These are phyloP conservation scores for Penicillium vulpinum DNA, from an alignment of 2,329 filamentous ascomycete genomes.

Conservation along the genomic window DNA sequence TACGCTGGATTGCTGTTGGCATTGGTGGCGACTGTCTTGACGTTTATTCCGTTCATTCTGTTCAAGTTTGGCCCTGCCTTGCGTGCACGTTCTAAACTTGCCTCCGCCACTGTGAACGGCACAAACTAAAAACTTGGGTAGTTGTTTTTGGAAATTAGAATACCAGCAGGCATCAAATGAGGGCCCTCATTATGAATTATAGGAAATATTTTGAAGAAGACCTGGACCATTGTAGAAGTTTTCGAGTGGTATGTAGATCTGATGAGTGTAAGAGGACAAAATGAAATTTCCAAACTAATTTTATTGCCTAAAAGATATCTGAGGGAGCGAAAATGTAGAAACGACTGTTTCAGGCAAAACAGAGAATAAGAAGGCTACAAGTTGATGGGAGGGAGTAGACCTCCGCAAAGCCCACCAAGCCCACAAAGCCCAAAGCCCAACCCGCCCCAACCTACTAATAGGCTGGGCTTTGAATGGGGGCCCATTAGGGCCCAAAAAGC, in stretches of 20 bases:
- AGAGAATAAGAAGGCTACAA: neutral
- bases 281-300: too few relatives aligned
- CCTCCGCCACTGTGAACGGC: conserved; percentile 18
- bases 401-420: too few relatives aligned
- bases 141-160: neutral
- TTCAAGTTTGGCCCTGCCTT: conserved; percentile 32
- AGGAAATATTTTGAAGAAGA: too few relatives aligned
- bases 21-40: conserved; percentile 45
- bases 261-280: neutral
- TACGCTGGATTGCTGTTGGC: conserved; percentile 54
- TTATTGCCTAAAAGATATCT: neutral
- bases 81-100: conserved; percentile 34
- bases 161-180: too few relatives aligned
- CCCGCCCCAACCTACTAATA: too few relatives aligned
- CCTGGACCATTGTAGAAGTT: neutral
- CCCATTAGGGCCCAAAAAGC: too few relatives aligned
- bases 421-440: too few relatives aligned
- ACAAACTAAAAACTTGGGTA: neutral
- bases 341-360: too few relatives aligned
- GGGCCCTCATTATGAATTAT: too few relatives aligned
- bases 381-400: too few relatives aligned
- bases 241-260: neutral
- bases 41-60: conserved; percentile 33
- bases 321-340: neutral
- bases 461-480: too few relatives aligned